Evolutionary conservation across 768 basidiomycete species (phyloP).

Genomic region (Dictyophora rubrovolvata): DNA sequence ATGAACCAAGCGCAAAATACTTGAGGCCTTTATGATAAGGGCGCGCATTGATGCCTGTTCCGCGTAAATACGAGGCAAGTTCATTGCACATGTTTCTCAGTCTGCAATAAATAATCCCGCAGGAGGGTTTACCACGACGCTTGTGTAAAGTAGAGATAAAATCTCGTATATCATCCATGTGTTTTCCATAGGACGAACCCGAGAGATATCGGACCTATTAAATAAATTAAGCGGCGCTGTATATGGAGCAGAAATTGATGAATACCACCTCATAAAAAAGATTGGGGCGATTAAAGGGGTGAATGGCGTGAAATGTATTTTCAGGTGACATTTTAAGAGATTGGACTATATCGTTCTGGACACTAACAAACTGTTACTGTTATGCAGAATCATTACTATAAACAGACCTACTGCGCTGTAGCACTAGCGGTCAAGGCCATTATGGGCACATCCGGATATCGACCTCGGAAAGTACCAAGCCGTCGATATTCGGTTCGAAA

Average conservation of each 20-base stretch:
- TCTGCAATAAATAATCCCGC: conserved; percentile 76
- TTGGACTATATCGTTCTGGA: conserved; percentile 61
- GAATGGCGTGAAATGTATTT: conserved; percentile 51
- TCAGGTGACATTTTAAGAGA: conserved; percentile 51
- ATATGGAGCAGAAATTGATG: not conserved
- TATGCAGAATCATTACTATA: not conserved
- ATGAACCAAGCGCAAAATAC: conserved; percentile 23
- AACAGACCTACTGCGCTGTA: conserved; percentile 44
- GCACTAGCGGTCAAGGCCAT: conserved; percentile 86
- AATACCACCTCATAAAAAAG: conserved; percentile 68
- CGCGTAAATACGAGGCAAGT: conserved; percentile 50
- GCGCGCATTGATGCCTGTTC: conserved; percentile 53
- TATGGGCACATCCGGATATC: conserved; percentile 62
- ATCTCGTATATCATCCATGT: conserved; percentile 56
- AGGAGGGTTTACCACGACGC: conserved; percentile 47
- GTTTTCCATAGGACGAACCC: conserved; percentile 36
- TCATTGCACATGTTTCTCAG: conserved; percentile 55
- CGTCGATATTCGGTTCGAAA: conserved; percentile 66
- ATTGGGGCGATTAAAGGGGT: conserved; percentile 75
- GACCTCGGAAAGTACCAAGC: conserved; percentile 59
- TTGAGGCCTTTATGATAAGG: conserved; percentile 69
- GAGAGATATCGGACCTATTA: conserved; percentile 53
- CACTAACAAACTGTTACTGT: conserved; percentile 29
- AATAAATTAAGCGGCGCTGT: not conserved
- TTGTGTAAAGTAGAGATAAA: conserved; percentile 57